Base-by-base conservation (phyloP, 345 rosid species). In the Gossypium sturtianum region DNA sequence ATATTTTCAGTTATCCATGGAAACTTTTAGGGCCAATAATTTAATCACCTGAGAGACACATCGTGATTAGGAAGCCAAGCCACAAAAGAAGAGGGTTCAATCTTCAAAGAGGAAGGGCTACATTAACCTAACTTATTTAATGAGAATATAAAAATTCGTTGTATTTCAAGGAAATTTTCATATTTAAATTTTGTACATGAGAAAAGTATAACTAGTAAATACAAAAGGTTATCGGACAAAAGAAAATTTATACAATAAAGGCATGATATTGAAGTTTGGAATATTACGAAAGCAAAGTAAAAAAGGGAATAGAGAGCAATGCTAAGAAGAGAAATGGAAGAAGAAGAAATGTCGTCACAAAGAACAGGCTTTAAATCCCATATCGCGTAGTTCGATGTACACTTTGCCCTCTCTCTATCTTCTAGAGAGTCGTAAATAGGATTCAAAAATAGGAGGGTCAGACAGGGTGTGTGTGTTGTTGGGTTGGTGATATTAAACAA, bases 311-410 rank as follows among this genome's bases (percentile, higher is more conserved):
- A 51, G 56, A 51, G 56, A 51, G 56, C 2, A 51, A 51, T 51
- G 56, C 56, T 51, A 51, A 51, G 56, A 16, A 17, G 57, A 52
- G 54, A 13, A 51, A 51, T 16, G 59, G 76, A 3, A 76, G 77
- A 7, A 74, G 84, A 76, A 80, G 83, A 76, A 80, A 81, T 83
- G 81, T 73, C 81, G 84, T 81, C 84, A 77, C 79, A 66, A 48
- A 77, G 45, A 52, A 74, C 86, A 80, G 86, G 82, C 83, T 76
- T 77, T 79, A 80, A 80, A 85, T 81, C 86, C 70, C 77, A 79
- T 34, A 34, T 87, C 86, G 78, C 88, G 82, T 74, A 57, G 75
- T 78, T 79, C 86, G 82, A 85, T 82, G 84, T 77, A 81, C 84
- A 73, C 75, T 80, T 81, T 71, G 75, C 78, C 79, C 77, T 76